Base-by-base conservation (phyloP, 192 early-diverging fungal genomes). In the Podila minutissima region DNA sequence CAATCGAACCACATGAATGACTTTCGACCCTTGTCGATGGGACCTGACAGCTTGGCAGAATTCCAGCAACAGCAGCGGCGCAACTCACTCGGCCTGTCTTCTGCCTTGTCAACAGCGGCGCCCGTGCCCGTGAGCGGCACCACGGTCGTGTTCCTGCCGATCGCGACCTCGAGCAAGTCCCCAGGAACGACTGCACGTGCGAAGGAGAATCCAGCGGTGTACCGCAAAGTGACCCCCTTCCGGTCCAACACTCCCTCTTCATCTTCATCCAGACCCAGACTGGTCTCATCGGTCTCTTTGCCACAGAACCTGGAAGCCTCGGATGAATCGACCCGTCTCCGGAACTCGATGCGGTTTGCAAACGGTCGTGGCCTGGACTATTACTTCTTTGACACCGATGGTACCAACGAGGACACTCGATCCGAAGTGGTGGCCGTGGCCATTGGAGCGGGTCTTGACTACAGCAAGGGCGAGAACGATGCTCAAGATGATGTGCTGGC, bases 1-100 rank as follows among this genome's bases (percentile, higher is more conserved):
- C 19, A 20, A 57, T 35, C 63, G 37, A 66, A 51, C 28, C 77
- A 73, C 22, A 64, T 81, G 71, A 22, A 55, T 15, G 77, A 81
- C 28, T 81, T 81, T 57, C 73, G 68, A 20, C 77, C 71, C 20
- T 55, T 81, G 17, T 49, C 57, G 32, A 28, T 53, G 2, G 77
- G 77, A 50, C 77, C 77, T 20, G 77, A 69, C 15, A 26, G 24
- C 59, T 26, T 63, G 48, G 50, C 61, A 37, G 66, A 53, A 37
- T 32, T 55, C 24, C 58, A 61, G 9, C 62, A 65, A 31, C 20
- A 58, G 20, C 31, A 55, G 11, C 61, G 50, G 19, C 67, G 53
- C 12, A 15, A 17, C 55, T 35, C 7, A 11, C 67, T n/a, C 32
- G 55, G 48, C 2, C 24, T 57, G 33, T 24, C n/a, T 15, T 22